Conservation (phyloP, 768 basidiomycete species). For the Trichaptum fuscoviolaceum region DNA sequence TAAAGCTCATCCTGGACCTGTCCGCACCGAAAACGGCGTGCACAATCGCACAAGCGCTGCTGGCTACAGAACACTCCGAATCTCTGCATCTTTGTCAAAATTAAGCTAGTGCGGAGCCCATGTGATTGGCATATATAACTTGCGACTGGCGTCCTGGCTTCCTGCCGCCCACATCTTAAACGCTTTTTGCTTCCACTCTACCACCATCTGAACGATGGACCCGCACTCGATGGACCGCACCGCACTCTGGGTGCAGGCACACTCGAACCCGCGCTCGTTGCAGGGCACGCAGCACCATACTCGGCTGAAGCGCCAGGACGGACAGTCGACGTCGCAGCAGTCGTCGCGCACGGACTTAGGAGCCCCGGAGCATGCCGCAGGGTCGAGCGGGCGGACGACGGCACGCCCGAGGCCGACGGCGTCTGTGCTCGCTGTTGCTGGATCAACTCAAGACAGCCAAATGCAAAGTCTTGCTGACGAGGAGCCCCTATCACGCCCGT, state of each 20-base stretch:
- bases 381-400: neutral
- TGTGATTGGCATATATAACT: neutral
- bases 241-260: neutral
- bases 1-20: neutral
- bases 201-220: neutral
- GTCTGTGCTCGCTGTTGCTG: neutral
- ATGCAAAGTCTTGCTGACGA: neutral
- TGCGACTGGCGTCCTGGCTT: neutral
- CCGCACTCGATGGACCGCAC: neutral
- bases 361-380: neutral
- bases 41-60: neutral
- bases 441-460: neutral
- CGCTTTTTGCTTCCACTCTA: neutral
- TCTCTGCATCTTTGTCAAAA: neutral
- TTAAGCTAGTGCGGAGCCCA: slow-evolving; percentile 1
- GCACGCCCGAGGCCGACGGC: neutral
- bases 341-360: neutral
- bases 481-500: neutral
- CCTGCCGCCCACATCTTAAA: neutral
- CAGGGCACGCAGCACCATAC: neutral
- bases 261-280: neutral
- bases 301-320: neutral
- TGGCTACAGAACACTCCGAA: neutral
- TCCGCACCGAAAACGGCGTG: neutral
- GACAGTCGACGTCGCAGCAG: neutral